Conservation (phyloP, 1,284 basidiomycete species). For the Rhodotorula sp. region DNA sequence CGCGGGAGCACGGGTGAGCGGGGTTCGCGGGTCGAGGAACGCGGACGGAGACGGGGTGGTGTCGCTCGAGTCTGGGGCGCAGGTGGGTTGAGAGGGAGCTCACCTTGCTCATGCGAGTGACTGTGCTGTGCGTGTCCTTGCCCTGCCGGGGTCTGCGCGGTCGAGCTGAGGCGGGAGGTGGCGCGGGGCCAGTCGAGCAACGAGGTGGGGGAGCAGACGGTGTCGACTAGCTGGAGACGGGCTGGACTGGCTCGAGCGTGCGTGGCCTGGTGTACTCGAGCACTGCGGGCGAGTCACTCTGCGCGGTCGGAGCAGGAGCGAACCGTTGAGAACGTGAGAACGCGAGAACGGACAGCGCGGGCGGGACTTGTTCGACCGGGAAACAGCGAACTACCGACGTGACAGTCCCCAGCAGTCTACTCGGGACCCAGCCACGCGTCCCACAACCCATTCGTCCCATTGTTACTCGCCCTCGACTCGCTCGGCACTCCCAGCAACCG, state of each 20-base stretch:
- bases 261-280: too few relatives aligned
- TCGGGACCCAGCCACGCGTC: conserved; percentile 47
- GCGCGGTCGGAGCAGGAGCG: too few relatives aligned
- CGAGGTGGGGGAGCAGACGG: not conserved
- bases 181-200: not conserved
- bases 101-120: conserved; percentile 4
- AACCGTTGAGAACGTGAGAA: too few relatives aligned
- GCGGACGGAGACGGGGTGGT: too few relatives aligned
- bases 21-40: not conserved
- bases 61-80: too few relatives aligned
- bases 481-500: conserved; percentile 62
- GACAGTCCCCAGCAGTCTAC: too few relatives aligned
- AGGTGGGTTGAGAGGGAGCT: not conserved
- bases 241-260: not conserved
- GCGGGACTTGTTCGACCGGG: not conserved
- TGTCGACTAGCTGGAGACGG: not conserved
- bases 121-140: too few relatives aligned
- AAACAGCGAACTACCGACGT: too few relatives aligned
- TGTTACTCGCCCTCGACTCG: conserved; percentile 58
- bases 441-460: conserved; percentile 78
- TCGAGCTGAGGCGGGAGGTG: not conserved
- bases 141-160: not conserved
- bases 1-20: not conserved
- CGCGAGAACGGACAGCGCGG: not conserved
- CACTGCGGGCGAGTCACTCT: too few relatives aligned